These are phyloP conservation scores for Morella rubra DNA, from an alignment of 306 rosid species.

Conservation along the genomic window DNA sequence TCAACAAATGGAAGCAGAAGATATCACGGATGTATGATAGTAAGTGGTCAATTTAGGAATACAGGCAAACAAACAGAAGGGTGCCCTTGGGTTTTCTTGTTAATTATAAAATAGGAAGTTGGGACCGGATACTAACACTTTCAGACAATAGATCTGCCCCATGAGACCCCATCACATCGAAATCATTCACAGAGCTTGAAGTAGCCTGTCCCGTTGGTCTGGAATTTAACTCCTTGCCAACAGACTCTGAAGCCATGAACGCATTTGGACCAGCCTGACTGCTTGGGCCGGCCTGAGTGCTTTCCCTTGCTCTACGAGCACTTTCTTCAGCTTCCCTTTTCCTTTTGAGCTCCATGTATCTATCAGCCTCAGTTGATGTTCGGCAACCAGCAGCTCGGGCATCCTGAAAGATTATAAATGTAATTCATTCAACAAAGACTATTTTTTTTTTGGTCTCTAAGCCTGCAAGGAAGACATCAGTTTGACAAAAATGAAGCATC, in stretches of 20 bases:
- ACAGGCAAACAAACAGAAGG: not conserved
- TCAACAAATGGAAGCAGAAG: conserved; percentile 12
- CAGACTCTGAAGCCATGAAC: conserved; percentile 55
- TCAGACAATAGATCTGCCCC: conserved; percentile 83
- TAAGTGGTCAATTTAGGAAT: not conserved
- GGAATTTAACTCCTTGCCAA: conserved; percentile 54
- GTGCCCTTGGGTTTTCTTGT: not conserved
- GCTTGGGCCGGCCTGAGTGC: conserved; percentile 58
- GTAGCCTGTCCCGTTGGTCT: conserved; percentile 62
- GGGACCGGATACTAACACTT: conserved; percentile 57
- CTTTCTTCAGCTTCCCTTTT: conserved; percentile 67
- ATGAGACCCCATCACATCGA: conserved; percentile 57
- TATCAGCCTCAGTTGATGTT: conserved; percentile 64
- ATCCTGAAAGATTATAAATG: conserved; percentile 55
- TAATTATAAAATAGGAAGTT: not conserved
- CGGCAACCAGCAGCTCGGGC: conserved; percentile 83
- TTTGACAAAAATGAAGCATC: not conserved
- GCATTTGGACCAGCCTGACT: conserved; percentile 64
- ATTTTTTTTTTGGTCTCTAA: too few species aligned
- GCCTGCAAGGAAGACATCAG: not conserved
- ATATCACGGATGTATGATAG: not conserved
- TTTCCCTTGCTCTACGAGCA: conserved; percentile 57
- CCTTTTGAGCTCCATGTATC: conserved; percentile 61
- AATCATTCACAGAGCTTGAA: conserved; percentile 56
- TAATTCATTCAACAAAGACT: not conserved